Evolutionary conservation across 2,329 filamentous ascomycete species (phyloP), one percentile per base, ranked within the genome.

Genomic region (Exophiala bonariae): DNA sequence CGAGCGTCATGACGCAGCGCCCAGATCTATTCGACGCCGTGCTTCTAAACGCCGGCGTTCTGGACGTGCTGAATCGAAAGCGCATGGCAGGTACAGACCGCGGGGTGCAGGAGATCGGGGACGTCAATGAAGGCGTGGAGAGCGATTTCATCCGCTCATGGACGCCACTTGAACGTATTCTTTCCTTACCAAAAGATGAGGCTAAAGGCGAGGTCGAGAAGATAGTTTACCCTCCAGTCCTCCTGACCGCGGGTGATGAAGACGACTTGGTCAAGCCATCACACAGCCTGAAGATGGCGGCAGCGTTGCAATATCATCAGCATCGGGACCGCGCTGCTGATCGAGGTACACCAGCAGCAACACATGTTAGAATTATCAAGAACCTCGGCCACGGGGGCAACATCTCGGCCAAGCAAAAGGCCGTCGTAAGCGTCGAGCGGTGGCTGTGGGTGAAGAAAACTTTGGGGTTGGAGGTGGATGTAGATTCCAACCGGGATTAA

Each of bases 21-120:
- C 43, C 43, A 0, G 28, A 39, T 19, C 9, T 46, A 16, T 47
- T 47, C 38, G 44, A 47, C 32, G 44, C 44, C n/a, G 44, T 42
- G 3, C n/a, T 47, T 8, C 19, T 47, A n/a, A 47, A 42, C 38
- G 44, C 44, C 8, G 28, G 38, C 13, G 30, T 32, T 8, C 5
- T 47, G 38, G 44, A 47, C 13, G 19, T 42, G 7, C 39, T 47
- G 38, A 38, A 37, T n/a, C 38, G 44, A 9, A 33, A 40, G 19
- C 35, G 33, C n/a, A n/a, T 46, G 28, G 34, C 13, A 5, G 10
- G 17, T 6, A 40, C 16, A 6, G 35, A 40, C n/a, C 43, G 43
- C 35, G 43, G 43, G 1, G 35, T 18, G 16, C 16, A 22, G 16
- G 43, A 46, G 13, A 3, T 46, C 11, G 43, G 43, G 11, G 43